Base-by-base conservation (phyloP, 2,329 filamentous ascomycete species). In the Lasiodiplodia sp. region DNA sequence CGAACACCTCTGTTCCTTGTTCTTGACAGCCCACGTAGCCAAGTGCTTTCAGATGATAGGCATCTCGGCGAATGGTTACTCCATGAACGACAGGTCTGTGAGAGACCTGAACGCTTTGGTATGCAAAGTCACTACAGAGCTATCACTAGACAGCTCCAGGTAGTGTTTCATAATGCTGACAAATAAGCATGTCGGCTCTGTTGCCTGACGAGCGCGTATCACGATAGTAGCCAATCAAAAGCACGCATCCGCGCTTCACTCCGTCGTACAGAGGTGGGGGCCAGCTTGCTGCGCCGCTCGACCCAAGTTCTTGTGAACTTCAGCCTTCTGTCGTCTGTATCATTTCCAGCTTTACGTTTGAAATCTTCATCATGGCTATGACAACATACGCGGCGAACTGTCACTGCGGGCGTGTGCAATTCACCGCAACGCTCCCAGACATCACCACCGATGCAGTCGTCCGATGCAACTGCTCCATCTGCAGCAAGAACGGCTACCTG, bases 331-430 rank as follows among this genome's bases (percentile, higher is more conserved):
- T 8, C 40, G 6, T 18, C 40, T 16, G 14, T 6, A 16, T 34
- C 28, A 8, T 4, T 55, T 4, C 16, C 16, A 16, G 6, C 25
- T 18, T 18, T 34, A 34, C 31, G 31, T 7, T 34, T 34, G 7
- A 34, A 10, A 34, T 34, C 16, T 3, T 11, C 12, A 23, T 28
- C 44, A 63, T 51, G 58, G 44, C 25, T 2, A 37, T 8, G 44
- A 37, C 34, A 16, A 84, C 81, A 1, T 86, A 88, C 75, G 75
- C 82, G 56, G 84, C 80, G 12, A 83, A 82, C 67, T 88, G 85
- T 71, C 85, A 87, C 73, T 87, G 86, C 75, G 85, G 85, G 55
- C 81, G 81, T 66, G 80, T 88, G 69, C 77, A 81, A 69, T 84
- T 86, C 72, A 79, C 80, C 16, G 78, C 86, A 34, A 82, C 79